Conservation (phyloP, 345 rosid species). For the Arabidopsis suecica region DNA sequence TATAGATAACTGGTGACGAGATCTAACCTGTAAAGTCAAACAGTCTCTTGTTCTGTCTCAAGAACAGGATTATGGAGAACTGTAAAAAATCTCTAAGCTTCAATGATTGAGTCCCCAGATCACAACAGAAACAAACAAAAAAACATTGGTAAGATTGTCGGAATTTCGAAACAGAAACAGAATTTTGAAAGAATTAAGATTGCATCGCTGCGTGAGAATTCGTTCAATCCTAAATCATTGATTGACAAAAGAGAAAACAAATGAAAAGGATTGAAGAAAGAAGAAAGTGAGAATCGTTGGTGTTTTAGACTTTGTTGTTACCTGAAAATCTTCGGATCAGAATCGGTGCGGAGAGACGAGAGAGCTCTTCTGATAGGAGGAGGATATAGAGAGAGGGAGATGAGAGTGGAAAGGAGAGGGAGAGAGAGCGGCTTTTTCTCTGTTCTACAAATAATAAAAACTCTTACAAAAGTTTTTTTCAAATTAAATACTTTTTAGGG, state of each 20-base stretch:
- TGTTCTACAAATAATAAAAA: neutral
- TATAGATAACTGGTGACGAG: neutral
- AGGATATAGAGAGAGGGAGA: slow-evolving; percentile 9
- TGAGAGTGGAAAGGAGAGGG: slow-evolving; percentile 33
- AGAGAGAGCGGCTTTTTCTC: slow-evolving; percentile 38
- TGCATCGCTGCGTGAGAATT: neutral
- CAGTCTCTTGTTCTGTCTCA: slow-evolving; percentile 36
- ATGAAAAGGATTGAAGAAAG: neutral
- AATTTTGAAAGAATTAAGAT: slow-evolving; percentile 7
- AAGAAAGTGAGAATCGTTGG: slow-evolving; percentile 20
- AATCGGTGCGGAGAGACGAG: slow-evolving; percentile 4
- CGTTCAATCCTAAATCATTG: neutral
- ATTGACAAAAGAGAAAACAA: neutral
- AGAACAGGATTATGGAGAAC: neutral
- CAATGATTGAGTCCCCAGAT: neutral
- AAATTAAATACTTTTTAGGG: neutral
- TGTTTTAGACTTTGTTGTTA: slow-evolving; percentile 22
- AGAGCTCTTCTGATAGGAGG: neutral
- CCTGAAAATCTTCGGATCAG: slow-evolving; percentile 33
- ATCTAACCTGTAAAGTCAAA: slow-evolving; percentile 34
- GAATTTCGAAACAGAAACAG: slow-evolving; percentile 29
- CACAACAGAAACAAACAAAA: neutral
- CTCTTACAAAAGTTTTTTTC: neutral
- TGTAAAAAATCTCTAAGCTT: slow-evolving; percentile 2
- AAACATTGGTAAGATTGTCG: slow-evolving; percentile 27